These are phyloP conservation scores for Pestalotiopsis sp. DNA, from an alignment of 2,329 filamentous ascomycete genomes.

Conservation along the genomic window DNA sequence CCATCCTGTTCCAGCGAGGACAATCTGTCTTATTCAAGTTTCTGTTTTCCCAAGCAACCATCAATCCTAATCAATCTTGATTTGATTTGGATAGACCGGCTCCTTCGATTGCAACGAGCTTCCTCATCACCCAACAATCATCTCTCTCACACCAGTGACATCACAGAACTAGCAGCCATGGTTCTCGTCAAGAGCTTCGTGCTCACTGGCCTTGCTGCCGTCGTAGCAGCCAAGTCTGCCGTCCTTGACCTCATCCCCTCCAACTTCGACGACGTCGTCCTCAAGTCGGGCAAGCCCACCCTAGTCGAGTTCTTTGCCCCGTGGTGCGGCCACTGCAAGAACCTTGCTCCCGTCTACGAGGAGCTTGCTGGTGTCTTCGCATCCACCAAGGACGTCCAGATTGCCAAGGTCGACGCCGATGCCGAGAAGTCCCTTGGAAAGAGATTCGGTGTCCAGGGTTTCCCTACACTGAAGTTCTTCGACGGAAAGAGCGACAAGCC, in stretches of 20 bases:
- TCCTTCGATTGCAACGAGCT: background rate
- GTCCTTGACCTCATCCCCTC: conserved; percentile 86
- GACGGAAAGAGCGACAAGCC: conserved; percentile 91
- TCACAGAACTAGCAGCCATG: conserved; percentile 38
- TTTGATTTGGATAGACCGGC: background rate
- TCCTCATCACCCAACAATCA: conserved; percentile 11
- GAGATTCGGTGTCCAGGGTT: conserved; percentile 87
- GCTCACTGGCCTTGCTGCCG: conserved; percentile 56
- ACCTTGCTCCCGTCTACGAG: conserved; percentile 90
- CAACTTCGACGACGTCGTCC: conserved; percentile 90
- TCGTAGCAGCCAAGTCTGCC: conserved; percentile 71
- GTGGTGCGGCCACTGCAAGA: conserved; percentile 99
- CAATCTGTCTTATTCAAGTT: background rate
- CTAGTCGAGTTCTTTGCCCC: conserved; percentile 98
- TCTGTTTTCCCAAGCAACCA: background rate
- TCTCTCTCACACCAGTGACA: conserved; percentile 11
- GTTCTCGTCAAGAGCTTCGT: conserved; percentile 63
- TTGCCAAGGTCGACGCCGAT: conserved; percentile 97
- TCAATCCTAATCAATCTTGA: background rate
- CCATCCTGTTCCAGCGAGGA: background rate
- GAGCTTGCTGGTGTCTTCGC: conserved; percentile 79
- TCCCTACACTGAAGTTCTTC: conserved; percentile 97
- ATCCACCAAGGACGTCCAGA: conserved; percentile 72
- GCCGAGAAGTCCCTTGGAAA: conserved; percentile 82
- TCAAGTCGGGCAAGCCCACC: conserved; percentile 91